Evolutionary conservation across 2,329 filamentous ascomycete genomes (phyloP).

Genomic region (Cucurbitaria berberidis): DNA sequence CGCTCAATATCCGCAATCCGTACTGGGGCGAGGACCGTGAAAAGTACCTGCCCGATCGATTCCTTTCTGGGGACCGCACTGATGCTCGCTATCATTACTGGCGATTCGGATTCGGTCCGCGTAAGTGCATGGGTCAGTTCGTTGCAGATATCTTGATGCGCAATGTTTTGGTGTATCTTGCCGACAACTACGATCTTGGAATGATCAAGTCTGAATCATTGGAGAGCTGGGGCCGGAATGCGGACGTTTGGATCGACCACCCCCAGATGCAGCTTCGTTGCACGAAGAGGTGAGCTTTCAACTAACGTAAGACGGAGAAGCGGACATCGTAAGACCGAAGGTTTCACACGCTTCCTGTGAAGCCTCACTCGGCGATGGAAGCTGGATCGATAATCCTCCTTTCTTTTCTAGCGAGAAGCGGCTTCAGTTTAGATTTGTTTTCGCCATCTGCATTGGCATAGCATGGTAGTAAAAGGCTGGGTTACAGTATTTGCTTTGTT

Average conservation of each 20-base stretch:
- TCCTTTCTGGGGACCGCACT: conserved; percentile 6
- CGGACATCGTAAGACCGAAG: background rate
- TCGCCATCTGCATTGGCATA: background rate
- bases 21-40: conserved; percentile 50
- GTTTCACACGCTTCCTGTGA: background rate
- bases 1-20: conserved; percentile 50
- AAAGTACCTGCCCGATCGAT: conserved; percentile 42
- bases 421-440: background rate
- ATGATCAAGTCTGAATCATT: conserved; percentile 1
- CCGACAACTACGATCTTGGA: background rate
- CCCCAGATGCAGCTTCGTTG: conserved; percentile 3
- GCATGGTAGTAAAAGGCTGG: background rate
- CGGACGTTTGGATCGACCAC: conserved; percentile 1
- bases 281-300: background rate
- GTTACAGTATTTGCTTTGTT: background rate
- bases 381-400: background rate
- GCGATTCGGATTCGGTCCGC: conserved; percentile 54
- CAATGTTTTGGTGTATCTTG: conserved; percentile 1
- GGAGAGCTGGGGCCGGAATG: conserved; percentile 1
- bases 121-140: conserved; percentile 53
- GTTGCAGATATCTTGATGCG: conserved; percentile 41
- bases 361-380: conserved; percentile 1
- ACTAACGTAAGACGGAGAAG: background rate
- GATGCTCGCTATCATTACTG: conserved; percentile 48
- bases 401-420: background rate